Conservation (phyloP, 108 stramenopile genomes). For the Conticribra guillardii region DNA sequence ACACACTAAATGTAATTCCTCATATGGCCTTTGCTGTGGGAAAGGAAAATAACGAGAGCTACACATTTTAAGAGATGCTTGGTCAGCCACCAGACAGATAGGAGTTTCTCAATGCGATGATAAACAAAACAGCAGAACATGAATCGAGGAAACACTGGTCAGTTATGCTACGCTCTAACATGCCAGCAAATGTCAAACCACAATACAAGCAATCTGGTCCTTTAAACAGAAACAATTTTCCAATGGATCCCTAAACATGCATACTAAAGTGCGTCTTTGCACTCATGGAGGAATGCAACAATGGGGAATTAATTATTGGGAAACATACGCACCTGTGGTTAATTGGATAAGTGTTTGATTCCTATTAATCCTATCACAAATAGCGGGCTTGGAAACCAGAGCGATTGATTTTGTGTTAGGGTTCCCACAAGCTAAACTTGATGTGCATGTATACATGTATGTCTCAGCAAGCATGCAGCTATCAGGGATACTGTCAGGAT, state of each 20-base stretch:
- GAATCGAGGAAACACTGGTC: not conserved
- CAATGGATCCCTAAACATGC: not conserved
- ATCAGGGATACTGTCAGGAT: not conserved
- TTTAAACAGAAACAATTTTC: not conserved
- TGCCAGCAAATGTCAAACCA: not conserved
- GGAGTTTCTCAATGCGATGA: not conserved
- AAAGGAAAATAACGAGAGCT: not conserved
- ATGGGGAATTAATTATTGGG: not conserved
- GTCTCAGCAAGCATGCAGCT: not conserved
- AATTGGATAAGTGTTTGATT: conserved; percentile 1
- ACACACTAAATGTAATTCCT: not conserved
- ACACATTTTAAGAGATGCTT: not conserved
- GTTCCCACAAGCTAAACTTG: not conserved
- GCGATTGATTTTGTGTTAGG: not conserved
- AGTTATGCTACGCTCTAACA: not conserved
- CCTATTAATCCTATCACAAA: not conserved
- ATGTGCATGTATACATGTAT: not conserved
- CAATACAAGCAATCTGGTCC: not conserved
- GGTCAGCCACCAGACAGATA: not conserved
- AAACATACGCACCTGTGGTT: not conserved
- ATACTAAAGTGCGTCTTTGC: not conserved
- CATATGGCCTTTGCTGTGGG: not conserved
- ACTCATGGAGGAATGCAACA: not conserved
- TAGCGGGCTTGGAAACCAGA: not conserved
- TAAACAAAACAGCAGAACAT: not conserved